Conservation (phyloP, 2,329 filamentous ascomycete genomes). For the Falciphora oryzae region DNA sequence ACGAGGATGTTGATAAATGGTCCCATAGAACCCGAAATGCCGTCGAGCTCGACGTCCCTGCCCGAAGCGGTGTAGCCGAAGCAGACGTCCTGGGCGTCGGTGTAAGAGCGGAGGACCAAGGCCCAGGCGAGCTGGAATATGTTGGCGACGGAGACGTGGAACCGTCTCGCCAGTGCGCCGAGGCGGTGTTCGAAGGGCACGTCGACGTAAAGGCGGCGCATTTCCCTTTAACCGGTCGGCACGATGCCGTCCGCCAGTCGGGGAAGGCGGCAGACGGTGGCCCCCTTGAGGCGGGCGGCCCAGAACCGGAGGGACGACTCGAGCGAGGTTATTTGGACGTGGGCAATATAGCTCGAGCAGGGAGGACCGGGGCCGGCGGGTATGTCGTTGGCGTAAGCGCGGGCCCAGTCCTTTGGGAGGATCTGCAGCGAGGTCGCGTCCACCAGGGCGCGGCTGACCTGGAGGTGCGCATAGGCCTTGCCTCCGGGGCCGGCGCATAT, state of each 20-base stretch:
- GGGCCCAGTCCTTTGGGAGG: slow-evolving; percentile 20
- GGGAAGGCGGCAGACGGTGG: no score
- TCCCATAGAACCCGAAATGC: slow-evolving; percentile 22
- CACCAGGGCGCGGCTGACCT: slow-evolving; percentile 28
- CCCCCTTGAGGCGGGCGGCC: no score
- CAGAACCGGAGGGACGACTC: no score
- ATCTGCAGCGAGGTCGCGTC: slow-evolving; percentile 27
- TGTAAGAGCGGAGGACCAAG: not conserved
- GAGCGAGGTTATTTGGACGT: no score
- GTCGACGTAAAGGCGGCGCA: no score
- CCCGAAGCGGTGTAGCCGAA: slow-evolving; percentile 26
- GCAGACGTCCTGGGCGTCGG: not conserved
- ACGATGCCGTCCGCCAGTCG: no score
- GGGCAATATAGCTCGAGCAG: no score
- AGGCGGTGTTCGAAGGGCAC: no score
- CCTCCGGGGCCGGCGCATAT: slow-evolving; percentile 9
- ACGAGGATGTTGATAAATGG: slow-evolving; percentile 27
- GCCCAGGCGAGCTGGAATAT: slow-evolving; percentile 8
- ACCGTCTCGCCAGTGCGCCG: no score
- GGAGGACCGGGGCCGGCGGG: slow-evolving; percentile 13
- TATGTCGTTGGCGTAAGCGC: slow-evolving; percentile 16
- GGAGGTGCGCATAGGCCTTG: slow-evolving; percentile 18
- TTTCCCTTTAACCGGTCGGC: no score
- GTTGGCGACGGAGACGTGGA: no score
- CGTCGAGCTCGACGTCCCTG: slow-evolving; percentile 19